These are phyloP conservation scores for Globisporangium rhizosaccharum DNA, from an alignment of 352 stramenopile genomes.

Conservation along the genomic window DNA sequence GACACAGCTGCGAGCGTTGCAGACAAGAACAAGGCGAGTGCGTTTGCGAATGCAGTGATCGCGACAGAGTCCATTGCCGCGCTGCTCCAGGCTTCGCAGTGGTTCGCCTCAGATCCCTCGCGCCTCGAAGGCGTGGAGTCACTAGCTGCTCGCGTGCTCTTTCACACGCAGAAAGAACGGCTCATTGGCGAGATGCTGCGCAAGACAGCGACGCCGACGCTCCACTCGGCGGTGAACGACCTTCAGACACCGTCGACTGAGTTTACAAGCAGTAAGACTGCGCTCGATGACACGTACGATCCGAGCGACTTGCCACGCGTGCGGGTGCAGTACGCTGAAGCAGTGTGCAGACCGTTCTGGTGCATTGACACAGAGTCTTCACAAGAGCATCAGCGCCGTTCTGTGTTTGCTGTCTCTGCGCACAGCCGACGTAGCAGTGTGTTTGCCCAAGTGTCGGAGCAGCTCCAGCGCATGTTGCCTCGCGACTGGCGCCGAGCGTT, in stretches of 20 bases:
- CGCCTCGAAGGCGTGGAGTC: conserved; percentile 11
- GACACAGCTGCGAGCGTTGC: not conserved
- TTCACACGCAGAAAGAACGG: conserved; percentile 34
- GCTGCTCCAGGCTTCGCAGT: conserved; percentile 22
- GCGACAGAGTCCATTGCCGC: conserved; percentile 13
- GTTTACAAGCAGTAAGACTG: not conserved
- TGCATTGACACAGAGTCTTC: not conserved
- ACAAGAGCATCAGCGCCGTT: not conserved
- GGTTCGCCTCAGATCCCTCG: conserved; percentile 18
- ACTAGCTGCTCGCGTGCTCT: conserved; percentile 21
- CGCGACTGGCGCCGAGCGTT: conserved; percentile 25
- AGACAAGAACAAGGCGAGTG: not conserved
- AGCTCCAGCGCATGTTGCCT: conserved; percentile 12
- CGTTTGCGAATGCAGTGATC: not conserved
- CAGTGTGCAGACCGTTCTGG: conserved; percentile 8
- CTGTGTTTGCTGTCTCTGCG: not conserved
- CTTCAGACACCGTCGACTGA: not conserved
- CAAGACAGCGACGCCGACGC: conserved; percentile 15
- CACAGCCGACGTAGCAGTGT: not conserved
- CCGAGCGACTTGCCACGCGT: conserved; percentile 12
- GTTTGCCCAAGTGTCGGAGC: conserved; percentile 15
- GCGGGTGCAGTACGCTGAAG: not conserved
- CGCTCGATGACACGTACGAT: conserved; percentile 5
- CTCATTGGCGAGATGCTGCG: conserved; percentile 26
- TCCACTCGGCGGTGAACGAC: conserved; percentile 2